Conservation (phyloP, 2,329 filamentous ascomycete species). For the Microthyrium microscopicum region DNA sequence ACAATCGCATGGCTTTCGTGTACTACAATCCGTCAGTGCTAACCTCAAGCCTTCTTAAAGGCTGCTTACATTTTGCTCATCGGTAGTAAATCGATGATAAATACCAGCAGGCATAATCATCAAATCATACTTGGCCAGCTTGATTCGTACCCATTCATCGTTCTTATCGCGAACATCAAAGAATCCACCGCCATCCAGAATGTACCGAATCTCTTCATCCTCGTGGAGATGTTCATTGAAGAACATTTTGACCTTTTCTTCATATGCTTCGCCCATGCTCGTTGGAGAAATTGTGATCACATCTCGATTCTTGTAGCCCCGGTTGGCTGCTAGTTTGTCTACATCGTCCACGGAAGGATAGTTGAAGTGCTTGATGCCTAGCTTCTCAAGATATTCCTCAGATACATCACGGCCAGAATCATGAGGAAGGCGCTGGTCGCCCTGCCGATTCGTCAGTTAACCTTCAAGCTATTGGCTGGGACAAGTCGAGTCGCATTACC, state of each 20-base stretch:
- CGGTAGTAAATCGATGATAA: conserved; percentile 94
- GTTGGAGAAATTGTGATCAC: conserved; percentile 76
- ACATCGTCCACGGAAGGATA: conserved; percentile 50
- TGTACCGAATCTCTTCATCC: conserved; percentile 95
- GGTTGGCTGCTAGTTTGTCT: conserved; percentile 53
- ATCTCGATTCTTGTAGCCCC: conserved; percentile 88
- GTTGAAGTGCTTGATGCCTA: conserved; percentile 69
- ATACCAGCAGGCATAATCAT: conserved; percentile 90
- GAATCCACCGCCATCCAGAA: conserved; percentile 72
- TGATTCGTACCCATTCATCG: conserved; percentile 81
- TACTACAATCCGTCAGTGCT: conserved; percentile 39
- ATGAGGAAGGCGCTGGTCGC: conserved; percentile 84
- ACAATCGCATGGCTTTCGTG: conserved; percentile 87
- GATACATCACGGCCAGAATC: conserved; percentile 61
- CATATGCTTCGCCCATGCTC: conserved; percentile 73
- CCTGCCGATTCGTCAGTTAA: conserved; percentile 34
- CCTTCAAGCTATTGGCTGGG: conserved; percentile 8
- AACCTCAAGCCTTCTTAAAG: conserved; percentile 9
- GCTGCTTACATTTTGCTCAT: conserved; percentile 65
- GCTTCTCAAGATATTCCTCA: conserved; percentile 45
- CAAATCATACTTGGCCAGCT: conserved; percentile 71
- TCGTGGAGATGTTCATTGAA: conserved; percentile 94
- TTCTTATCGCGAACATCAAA: conserved; percentile 77
- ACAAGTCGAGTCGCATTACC: conserved; percentile 24
- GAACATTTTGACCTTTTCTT: conserved; percentile 85